phyloP scores from a whole-genome alignment of 2,329 filamentous ascomycete genomes.

The Xylaria digitata region DNA sequence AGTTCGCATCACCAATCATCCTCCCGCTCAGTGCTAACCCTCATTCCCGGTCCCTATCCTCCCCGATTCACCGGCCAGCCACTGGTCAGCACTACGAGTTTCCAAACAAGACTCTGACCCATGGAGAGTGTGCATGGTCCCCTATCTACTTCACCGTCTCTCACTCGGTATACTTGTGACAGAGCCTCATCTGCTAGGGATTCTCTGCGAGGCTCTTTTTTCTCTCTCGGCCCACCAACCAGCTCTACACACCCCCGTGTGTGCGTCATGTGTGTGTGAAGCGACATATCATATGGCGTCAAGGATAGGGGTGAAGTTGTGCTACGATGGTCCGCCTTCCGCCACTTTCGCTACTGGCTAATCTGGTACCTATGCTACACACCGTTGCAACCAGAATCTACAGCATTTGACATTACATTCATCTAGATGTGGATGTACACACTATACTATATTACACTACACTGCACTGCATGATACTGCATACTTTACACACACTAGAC shows the following conservation, averaged over 20 bases:
- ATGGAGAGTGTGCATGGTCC: not conserved
- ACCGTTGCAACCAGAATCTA: constrained; percentile 9
- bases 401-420: not conserved
- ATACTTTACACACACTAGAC: no score
- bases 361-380: constrained; percentile 6
- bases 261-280: not conserved
- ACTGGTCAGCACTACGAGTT: constrained; percentile 16
- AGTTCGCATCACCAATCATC: constrained; percentile 18
- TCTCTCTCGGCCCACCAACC: constrained; percentile 24
- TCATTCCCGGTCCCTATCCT: not conserved
- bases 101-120: not conserved
- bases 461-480: not conserved
- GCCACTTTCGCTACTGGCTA: constrained; percentile 30
- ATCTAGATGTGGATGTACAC: not conserved
- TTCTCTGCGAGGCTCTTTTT: constrained; percentile 30
- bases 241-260: constrained; percentile 39
- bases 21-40: constrained; percentile 9
- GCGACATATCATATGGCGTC: constrained; percentile 20
- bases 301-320: constrained; percentile 21
- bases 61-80: constrained; percentile 15
- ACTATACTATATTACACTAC: not conserved
- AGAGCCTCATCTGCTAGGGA: constrained; percentile 48
- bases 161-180: constrained; percentile 34
- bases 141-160: not conserved
- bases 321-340: constrained; percentile 33